These are phyloP conservation scores for Cystobasidium onofrii DNA, from an alignment of 768 basidiomycete genomes.

Conservation along the genomic window DNA sequence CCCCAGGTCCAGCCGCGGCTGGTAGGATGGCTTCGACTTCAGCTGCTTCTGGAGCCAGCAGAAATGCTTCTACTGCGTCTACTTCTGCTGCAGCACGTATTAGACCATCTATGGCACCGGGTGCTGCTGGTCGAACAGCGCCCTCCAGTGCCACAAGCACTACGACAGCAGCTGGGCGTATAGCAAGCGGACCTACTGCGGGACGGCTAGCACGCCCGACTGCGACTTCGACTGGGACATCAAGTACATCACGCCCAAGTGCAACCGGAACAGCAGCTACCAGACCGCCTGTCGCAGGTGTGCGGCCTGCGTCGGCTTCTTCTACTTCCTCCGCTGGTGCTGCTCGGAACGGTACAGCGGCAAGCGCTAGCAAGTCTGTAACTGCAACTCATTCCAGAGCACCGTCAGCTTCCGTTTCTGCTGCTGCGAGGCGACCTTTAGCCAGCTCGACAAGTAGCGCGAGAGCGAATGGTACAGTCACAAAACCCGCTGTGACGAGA, in stretches of 20 bases:
- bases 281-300: neutral
- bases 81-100: neutral
- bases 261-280: neutral
- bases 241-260: neutral
- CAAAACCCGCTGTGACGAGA: neutral
- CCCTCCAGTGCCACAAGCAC: neutral
- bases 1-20: neutral
- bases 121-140: neutral
- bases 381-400: neutral
- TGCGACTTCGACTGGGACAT: neutral
- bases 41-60: neutral
- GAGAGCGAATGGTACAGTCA: neutral
- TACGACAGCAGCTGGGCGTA: neutral
- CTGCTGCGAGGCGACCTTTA: neutral
- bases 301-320: conserved; percentile 3
- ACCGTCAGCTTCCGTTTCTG: neutral
- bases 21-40: neutral
- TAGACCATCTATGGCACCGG: neutral
- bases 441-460: conserved; percentile 13
- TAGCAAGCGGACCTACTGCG: neutral
- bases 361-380: neutral
- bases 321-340: neutral
- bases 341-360: neutral
- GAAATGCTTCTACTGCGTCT: neutral
- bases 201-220: neutral